Evolutionary conservation across 768 basidiomycete species (phyloP).

Genomic region (Tulasnella sp.): DNA sequence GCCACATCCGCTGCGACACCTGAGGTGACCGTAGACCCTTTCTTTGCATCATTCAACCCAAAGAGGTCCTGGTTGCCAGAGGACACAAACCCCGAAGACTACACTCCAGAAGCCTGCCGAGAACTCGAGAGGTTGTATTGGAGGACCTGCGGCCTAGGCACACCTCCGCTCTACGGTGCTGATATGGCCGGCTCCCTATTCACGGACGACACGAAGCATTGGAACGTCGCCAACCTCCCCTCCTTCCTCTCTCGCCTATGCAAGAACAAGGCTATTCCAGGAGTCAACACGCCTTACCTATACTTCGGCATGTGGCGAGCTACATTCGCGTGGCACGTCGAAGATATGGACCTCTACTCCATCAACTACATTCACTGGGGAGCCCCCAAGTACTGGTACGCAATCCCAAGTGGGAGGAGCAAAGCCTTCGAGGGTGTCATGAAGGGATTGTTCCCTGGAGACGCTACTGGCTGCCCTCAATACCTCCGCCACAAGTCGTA

Average conservation of each 20-base stretch:
- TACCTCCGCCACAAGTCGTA: conserved; percentile 97
- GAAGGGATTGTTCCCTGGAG: conserved; percentile 86
- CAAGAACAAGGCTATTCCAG: conserved; percentile 70
- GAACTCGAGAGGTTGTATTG: conserved; percentile 87
- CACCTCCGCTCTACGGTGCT: conserved; percentile 96
- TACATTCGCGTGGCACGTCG: conserved; percentile 98
- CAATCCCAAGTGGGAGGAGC: conserved; percentile 83
- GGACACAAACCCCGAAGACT: conserved; percentile 68
- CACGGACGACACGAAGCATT: conserved; percentile 70
- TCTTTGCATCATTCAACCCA: conserved; percentile 70
- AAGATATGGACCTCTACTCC: conserved; percentile 98
- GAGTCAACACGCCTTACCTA: conserved; percentile 95
- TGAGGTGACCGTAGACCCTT: conserved; percentile 42
- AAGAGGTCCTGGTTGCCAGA: conserved; percentile 74
- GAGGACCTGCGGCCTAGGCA: conserved; percentile 84
- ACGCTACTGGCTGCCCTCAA: conserved; percentile 79
- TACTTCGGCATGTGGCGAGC: conserved; percentile 99
- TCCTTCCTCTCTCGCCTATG: conserved; percentile 77
- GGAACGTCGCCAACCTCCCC: conserved; percentile 93
- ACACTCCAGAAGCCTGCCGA: conserved; percentile 82
- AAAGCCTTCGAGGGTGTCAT: conserved; percentile 82
- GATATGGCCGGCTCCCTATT: conserved; percentile 75
- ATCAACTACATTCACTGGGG: conserved; percentile 99
- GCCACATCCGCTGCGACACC: not conserved
- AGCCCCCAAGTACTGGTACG: conserved; percentile 93